Evolutionary conservation across 495 filamentous ascomycete species (phyloP).

Genomic region (Aspergillus biplanus): DNA sequence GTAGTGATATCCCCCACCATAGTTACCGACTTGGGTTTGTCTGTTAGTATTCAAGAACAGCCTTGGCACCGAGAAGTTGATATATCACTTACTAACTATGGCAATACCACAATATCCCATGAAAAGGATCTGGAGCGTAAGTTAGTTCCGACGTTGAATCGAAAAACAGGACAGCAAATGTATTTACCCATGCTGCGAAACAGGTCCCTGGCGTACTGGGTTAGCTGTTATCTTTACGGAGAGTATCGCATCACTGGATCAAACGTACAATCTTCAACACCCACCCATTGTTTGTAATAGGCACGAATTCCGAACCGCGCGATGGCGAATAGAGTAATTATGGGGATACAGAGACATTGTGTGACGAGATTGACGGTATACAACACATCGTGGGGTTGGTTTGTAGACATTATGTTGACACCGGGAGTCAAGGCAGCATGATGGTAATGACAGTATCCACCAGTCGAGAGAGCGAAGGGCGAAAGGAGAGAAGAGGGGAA

Average conservation of each 20-base stretch:
- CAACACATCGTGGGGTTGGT: slow-evolving; percentile 38
- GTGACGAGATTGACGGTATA: slow-evolving; percentile 46
- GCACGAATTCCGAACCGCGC: slow-evolving; percentile 43
- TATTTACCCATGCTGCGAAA: slow-evolving; percentile 40
- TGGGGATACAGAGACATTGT: slow-evolving; percentile 49
- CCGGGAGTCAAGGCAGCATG: slow-evolving; percentile 1
- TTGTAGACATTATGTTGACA: slow-evolving; percentile 29
- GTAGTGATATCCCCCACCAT: slow-evolving; percentile 45
- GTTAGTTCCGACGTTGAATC: background rate
- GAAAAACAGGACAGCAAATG: background rate
- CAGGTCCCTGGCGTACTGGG: slow-evolving; percentile 31
- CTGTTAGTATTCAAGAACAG: slow-evolving; percentile 5
- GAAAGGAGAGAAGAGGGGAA: background rate
- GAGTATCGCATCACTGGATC: background rate
- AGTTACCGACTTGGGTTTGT: slow-evolving; percentile 31
- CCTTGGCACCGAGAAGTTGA: background rate
- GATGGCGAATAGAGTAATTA: slow-evolving; percentile 42
- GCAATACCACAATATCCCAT: slow-evolving; percentile 43
- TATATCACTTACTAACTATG: slow-evolving; percentile 36
- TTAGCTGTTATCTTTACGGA: slow-evolving; percentile 13
- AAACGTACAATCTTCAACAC: slow-evolving; percentile 48
- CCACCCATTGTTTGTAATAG: slow-evolving; percentile 39
- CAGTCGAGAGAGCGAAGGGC: background rate
- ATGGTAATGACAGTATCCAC: background rate
- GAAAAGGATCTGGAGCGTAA: slow-evolving; percentile 32